Percentiles rank a stretch among this genome's conserved stretches.
Evolutionary conservation across 2,329 filamentous ascomycete genomes (phyloP).

Genomic region (Aaosphaeria arxii): DNA sequence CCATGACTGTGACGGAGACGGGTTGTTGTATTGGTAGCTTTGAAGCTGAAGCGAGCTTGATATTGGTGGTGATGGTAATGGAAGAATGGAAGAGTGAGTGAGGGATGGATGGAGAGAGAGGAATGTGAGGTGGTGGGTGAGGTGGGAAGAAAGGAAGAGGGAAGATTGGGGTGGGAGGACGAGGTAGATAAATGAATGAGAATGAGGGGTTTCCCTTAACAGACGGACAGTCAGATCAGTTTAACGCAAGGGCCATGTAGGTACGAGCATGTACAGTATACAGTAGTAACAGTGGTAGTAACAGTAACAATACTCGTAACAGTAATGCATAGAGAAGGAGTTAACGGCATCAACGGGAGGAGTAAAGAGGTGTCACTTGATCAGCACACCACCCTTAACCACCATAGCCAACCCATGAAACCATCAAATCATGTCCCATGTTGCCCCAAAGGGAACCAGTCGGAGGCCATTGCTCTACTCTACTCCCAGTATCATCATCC

Average conservation of each 20-base stretch:
- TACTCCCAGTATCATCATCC: background rate
- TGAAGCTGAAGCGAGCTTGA: background rate
- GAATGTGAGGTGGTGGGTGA: background rate
- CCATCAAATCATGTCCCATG: too few relatives aligned
- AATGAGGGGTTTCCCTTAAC: constrained; percentile 30
- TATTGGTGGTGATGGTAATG: background rate
- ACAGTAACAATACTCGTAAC: too few relatives aligned
- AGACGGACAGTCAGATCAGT: too few relatives aligned
- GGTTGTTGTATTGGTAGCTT: background rate
- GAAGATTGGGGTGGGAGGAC: constrained; percentile 18
- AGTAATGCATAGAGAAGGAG: constrained; percentile 10
- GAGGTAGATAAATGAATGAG: constrained; percentile 22
- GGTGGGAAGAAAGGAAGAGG: constrained; percentile 12
- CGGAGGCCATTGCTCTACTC: too few relatives aligned
- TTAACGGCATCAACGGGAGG: constrained; percentile 8
- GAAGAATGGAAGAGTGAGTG: background rate
- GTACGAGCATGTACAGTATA: too few relatives aligned
- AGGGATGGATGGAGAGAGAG: constrained; percentile 1
- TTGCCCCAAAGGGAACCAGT: too few relatives aligned
- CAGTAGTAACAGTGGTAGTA: too few relatives aligned
- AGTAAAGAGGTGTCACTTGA: constrained; percentile 31
- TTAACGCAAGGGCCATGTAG: too few relatives aligned
- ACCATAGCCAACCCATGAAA: too few relatives aligned
- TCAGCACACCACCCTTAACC: constrained; percentile 27
- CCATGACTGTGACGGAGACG: constrained; percentile 42